phyloP scores from a whole-genome alignment of 768 basidiomycete genomes.

The Dacryopinax primogenitus region DNA sequence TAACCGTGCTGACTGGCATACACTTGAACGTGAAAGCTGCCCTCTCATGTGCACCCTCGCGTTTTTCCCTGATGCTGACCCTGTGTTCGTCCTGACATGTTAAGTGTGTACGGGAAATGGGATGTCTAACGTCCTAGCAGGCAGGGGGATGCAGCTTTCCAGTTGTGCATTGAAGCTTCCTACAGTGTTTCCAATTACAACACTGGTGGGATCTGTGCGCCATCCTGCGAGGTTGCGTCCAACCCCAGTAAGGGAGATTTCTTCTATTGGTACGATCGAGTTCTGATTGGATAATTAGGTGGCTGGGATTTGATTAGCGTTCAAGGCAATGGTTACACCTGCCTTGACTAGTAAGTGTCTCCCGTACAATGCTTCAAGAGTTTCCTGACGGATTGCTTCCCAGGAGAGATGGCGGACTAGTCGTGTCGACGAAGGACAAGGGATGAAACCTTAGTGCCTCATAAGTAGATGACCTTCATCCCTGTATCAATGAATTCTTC shows the following conservation, averaged over 20 bases:
- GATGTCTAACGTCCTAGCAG: not conserved
- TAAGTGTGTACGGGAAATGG: not conserved
- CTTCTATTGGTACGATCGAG: not conserved
- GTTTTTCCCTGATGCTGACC: not conserved
- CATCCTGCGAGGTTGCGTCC: not conserved
- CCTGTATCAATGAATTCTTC: no score
- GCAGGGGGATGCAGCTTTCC: not conserved
- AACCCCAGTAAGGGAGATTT: not conserved
- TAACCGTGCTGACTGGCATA: not conserved
- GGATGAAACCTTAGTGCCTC: no score
- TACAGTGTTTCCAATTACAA: not conserved
- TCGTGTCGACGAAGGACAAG: no score
- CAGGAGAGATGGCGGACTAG: no score
- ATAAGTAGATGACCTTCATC: no score
- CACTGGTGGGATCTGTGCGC: not conserved
- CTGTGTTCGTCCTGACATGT: not conserved
- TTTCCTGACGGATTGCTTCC: not conserved
- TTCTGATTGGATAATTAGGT: not conserved
- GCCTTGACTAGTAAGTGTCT: not conserved
- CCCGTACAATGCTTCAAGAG: not conserved
- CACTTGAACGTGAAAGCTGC: not conserved
- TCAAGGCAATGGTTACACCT: slow-evolving; percentile 1
- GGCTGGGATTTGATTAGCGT: not conserved
- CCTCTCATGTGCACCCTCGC: not conserved
- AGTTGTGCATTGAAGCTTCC: not conserved